phyloP scores from a whole-genome alignment of 2,329 filamentous ascomycete genomes.

The Trichoderma atrobrunneum region DNA sequence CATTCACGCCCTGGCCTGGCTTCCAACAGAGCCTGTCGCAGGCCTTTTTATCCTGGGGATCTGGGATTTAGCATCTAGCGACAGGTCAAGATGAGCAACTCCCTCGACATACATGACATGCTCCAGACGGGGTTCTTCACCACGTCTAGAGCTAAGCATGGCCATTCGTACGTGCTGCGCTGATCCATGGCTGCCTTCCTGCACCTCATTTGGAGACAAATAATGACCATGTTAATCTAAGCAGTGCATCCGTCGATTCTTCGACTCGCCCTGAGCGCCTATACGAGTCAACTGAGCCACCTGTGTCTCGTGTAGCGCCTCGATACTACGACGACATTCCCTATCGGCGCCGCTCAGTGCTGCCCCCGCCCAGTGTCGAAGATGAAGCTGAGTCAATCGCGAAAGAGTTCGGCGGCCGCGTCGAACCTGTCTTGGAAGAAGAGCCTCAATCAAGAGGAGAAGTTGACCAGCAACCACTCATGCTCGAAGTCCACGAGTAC shows the following conservation, averaged over 20 bases:
- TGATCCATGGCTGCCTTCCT: background rate
- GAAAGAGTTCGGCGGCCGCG: conserved; percentile 52
- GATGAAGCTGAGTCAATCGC: conserved; percentile 63
- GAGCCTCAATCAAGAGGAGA: conserved; percentile 61
- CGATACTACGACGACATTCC: conserved; percentile 16
- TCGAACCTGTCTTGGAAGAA: conserved; percentile 41
- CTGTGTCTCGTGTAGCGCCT: background rate
- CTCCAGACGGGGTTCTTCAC: conserved; percentile 51
- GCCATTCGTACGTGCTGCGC: conserved; percentile 28
- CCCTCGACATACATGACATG: conserved; percentile 44
- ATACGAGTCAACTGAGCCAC: conserved; percentile 17
- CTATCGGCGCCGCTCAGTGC: conserved; percentile 37
- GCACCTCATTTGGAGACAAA: background rate
- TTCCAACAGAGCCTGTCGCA: background rate
- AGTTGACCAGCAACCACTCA: conserved; percentile 65
- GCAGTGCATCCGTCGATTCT: conserved; percentile 24
- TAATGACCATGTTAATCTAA: conserved; percentile 13
- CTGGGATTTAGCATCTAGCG: background rate
- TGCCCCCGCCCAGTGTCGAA: conserved; percentile 65
- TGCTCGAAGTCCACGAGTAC: conserved; percentile 59
- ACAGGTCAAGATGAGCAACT: conserved; percentile 41
- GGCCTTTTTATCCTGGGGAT: background rate
- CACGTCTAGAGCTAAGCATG: conserved; percentile 42
- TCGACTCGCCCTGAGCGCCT: background rate
- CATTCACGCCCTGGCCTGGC: background rate